Evolutionary conservation across 345 rosid species (phyloP), one percentile per base, ranked within the genome.

Genomic region (Gossypioides kirkii): DNA sequence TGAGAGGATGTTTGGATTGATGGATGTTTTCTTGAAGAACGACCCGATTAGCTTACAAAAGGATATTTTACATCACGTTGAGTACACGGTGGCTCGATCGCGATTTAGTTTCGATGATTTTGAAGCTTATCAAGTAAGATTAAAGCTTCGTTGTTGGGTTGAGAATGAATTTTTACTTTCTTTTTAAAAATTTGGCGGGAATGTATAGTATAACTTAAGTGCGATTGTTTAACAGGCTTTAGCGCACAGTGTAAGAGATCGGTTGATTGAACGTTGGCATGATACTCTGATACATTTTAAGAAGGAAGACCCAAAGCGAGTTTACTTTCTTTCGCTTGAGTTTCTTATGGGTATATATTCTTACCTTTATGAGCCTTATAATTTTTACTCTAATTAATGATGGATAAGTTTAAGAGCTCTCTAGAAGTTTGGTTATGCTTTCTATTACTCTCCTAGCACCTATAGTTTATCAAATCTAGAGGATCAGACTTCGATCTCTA

Each of bases 231-330:
- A 18, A 46, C 61, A 84, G 87, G 87, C 85, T 70, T 70, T 84
- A 61, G 77, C 85, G 3, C 85, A 80, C 49, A 82, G 82, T 65
- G 87, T 84, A 49, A 76, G 83, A 72, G 87, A 82, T 62, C 78
- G 85, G 77, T 76, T 84, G 84, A 78, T 84, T 73, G 85, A 84
- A 61, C 74, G 87, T 16, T 82, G 85, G 82, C 87, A 82, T 80
- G 85, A 84, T 72, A 84, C 85, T 32, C 87, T 80, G 75, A 66
- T 80, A 14, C 58, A 80, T 70, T 84, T 84, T 80, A 78, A 82
- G 79, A 78, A 68, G 77, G 80, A 77, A 72, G 85, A 82, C 59
- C 87, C 87, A 11, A 84, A 82, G 80, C 83, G 87, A 76, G 36
- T 84, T 45, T 84, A 84, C 72, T 84, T 82, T 73, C 82, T 84